A percentile compares a stretch with the other conserved stretches of the same genome.
These are phyloP conservation scores for Phytophthora macrochlamydospora DNA, from an alignment of 352 stramenopile species.

Conservation along the genomic window DNA sequence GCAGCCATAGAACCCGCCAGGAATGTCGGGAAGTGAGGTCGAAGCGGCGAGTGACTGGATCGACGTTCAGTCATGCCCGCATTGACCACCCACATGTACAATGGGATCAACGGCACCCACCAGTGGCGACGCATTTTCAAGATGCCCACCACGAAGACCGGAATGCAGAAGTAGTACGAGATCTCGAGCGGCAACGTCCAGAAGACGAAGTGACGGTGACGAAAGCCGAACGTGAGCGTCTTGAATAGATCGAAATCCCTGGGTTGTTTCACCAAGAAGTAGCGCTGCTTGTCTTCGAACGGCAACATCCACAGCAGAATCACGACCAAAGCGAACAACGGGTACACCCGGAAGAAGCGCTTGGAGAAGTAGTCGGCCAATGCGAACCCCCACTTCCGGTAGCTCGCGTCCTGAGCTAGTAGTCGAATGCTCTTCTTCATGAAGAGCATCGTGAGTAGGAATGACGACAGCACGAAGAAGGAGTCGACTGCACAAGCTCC, in stretches of 20 bases:
- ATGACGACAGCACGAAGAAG: conserved; percentile 54
- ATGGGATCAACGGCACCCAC: conserved; percentile 37
- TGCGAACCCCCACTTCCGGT: conserved; percentile 23
- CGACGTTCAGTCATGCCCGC: conserved; percentile 24
- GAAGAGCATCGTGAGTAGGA: conserved; percentile 50
- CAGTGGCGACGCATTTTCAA: conserved; percentile 32
- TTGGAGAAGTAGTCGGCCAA: conserved; percentile 45
- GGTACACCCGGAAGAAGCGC: conserved; percentile 45
- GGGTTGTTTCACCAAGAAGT: conserved; percentile 39
- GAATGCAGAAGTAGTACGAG: conserved; percentile 53
- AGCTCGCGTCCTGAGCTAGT: conserved; percentile 22
- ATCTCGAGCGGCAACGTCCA: conserved; percentile 65
- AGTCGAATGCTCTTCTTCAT: conserved; percentile 39
- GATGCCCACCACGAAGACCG: conserved; percentile 34
- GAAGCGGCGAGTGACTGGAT: conserved; percentile 31
- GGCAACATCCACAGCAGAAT: conserved; percentile 38
- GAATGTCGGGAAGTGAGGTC: conserved; percentile 44
- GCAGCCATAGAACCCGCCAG: conserved; percentile 49
- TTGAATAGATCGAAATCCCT: conserved; percentile 45
- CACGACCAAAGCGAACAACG: conserved; percentile 30
- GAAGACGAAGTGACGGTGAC: conserved; percentile 50
- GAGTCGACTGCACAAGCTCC: conserved; percentile 37
- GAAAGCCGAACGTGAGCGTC: conserved; percentile 45
- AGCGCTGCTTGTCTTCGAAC: conserved; percentile 26
- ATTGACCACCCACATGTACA: conserved; percentile 39